phyloP scores from a whole-genome alignment of 2,329 filamentous ascomycete genomes.

The Hypoxylon sp. region DNA sequence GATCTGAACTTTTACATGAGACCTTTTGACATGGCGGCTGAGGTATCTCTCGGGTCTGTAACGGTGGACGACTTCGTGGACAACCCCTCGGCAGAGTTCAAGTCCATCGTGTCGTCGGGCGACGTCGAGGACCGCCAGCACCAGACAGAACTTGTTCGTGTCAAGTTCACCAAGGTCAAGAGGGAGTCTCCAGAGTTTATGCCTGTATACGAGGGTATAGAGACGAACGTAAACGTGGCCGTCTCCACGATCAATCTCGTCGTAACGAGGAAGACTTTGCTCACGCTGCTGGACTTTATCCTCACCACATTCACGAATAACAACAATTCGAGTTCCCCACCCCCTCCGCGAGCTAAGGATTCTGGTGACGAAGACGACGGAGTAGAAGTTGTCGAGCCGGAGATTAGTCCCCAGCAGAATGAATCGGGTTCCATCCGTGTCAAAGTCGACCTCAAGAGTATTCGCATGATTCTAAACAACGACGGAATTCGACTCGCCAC shows the following conservation, averaged over 20 bases:
- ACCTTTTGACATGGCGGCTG: slow-evolving; percentile 90
- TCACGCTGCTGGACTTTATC: slow-evolving; percentile 93
- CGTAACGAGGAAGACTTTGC: slow-evolving; percentile 88
- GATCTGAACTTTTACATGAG: slow-evolving; percentile 86
- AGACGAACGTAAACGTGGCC: slow-evolving; percentile 88
- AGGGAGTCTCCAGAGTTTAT: slow-evolving; percentile 92
- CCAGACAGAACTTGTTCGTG: slow-evolving; percentile 81
- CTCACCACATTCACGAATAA: slow-evolving; percentile 84
- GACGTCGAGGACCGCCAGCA: slow-evolving; percentile 75
- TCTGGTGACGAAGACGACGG: slow-evolving; percentile 50
- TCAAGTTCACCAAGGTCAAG: slow-evolving; percentile 92
- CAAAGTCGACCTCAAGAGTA: slow-evolving; percentile 91
- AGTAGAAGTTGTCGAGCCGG: slow-evolving; percentile 50
- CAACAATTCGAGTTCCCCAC: slow-evolving; percentile 46
- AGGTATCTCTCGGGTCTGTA: slow-evolving; percentile 85
- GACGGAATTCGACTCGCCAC: slow-evolving; percentile 95
- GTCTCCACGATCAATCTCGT: slow-evolving; percentile 97
- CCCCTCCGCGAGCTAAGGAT: slow-evolving; percentile 48
- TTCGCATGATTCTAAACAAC: slow-evolving; percentile 94
- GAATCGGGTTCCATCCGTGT: slow-evolving; percentile 84
- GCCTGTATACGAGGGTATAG: slow-evolving; percentile 88
- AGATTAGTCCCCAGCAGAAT: slow-evolving; percentile 48
- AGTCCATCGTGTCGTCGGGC: slow-evolving; percentile 92
- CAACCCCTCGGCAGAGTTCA: slow-evolving; percentile 87
- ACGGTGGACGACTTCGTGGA: slow-evolving; percentile 96